Percentiles rank a stretch among this genome's conserved stretches.
phyloP scores from a whole-genome alignment of 2,329 filamentous ascomycete species.

The Paecilomyces dactylethromorphus region DNA sequence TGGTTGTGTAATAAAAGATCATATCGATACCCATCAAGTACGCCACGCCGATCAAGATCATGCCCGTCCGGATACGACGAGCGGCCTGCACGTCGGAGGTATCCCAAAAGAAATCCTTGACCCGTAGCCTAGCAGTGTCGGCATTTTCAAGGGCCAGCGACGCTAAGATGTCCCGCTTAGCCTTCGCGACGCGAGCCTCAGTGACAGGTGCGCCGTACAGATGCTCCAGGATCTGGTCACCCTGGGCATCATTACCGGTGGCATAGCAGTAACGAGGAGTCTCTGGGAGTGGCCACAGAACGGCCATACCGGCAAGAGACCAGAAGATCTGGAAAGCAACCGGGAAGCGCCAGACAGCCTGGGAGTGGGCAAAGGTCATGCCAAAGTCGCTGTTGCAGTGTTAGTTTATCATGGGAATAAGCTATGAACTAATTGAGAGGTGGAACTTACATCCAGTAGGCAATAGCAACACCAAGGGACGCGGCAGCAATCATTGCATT shows the following conservation, averaged over 20 bases:
- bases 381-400: constrained; percentile 21
- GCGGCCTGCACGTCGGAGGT: constrained; percentile 17
- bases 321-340: constrained; percentile 23
- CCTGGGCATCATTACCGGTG: constrained; percentile 15
- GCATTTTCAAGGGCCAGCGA: constrained; percentile 11
- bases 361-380: constrained; percentile 19
- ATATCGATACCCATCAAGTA: constrained; percentile 25
- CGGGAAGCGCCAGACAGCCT: constrained; percentile 25
- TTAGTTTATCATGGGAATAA: background rate
- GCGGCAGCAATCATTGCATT: constrained; percentile 23
- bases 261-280: constrained; percentile 24
- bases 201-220: constrained; percentile 8
- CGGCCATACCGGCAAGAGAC: constrained; percentile 15
- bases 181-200: constrained; percentile 5
- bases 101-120: constrained; percentile 6
- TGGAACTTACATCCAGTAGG: constrained; percentile 24
- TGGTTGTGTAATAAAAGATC: constrained; percentile 23
- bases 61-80: constrained; percentile 19
- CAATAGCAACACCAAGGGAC: constrained; percentile 17
- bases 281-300: constrained; percentile 17
- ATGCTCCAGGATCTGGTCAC: constrained; percentile 15
- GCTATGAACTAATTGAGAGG: background rate
- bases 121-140: background rate
- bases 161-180: constrained; percentile 15
- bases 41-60: constrained; percentile 21